Base-by-base conservation (phyloP, 176 grass and related monocot genomes). In the Poa annua region DNA sequence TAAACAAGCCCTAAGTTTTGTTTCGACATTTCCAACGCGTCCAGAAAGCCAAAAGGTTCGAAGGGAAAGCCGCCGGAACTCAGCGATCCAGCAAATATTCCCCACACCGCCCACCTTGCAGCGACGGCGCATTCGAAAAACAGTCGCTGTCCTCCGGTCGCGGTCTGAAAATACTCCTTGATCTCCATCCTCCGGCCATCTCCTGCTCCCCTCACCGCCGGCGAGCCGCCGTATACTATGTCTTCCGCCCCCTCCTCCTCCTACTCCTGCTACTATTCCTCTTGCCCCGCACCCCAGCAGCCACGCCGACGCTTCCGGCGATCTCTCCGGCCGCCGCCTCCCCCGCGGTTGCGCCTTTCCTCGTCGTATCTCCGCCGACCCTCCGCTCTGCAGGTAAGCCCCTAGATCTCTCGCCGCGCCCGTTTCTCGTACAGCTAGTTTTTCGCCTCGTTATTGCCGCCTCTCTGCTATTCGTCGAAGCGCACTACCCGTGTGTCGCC, bases 391-490 rank as follows among this genome's bases (percentile, higher is more conserved):
- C 86, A 69, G 84, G 88, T 84, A 4, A 75, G 34, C 12, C 74
- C 32, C 16, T 51, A 74, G 74, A 86, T 90, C 84, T 66, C 84
- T 65, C 48, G 49, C 5, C 5, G 4, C 48, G 35, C 10, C 75
- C 44, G 8, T 63, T 76, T 44, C 33, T n/a, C 15, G 5, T 64
- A 17, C 13, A n/a, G 35, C 7, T 66, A 4, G 20, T 39, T 16
- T 38, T 45, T 39, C n/a, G 20, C 55, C 78, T 86, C 64, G 83
- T 34, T 36, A 82, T 78, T 64, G 8, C 16, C 83, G 88, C 73
- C 79, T 84, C 11, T 17, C 26, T 13, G 12, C 19, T 34, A 8
- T 56, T 56, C 21, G 4, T 75, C 12, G 36, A 57, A 32, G 21
- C 13, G 20, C 21, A 12, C 19, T 15, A 25, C 33, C 0, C 33